Percentiles rank a stretch among this genome's conserved stretches.
These are phyloP conservation scores for Hemerocallis citrina DNA, from an alignment of 106 monocot species.

Conservation along the genomic window DNA sequence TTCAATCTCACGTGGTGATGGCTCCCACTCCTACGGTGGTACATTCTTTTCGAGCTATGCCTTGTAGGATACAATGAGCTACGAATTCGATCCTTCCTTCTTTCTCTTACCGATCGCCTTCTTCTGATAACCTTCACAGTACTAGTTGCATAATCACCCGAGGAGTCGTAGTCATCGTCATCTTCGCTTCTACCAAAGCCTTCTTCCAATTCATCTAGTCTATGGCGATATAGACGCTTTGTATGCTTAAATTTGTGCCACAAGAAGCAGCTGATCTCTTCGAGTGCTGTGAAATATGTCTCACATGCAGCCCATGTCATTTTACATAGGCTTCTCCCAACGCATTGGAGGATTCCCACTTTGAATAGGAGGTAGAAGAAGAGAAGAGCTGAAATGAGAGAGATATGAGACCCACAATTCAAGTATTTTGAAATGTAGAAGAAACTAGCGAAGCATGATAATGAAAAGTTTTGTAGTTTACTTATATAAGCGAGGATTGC, in stretches of 20 bases:
- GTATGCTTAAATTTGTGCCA: constrained; percentile 73
- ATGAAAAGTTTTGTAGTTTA: too few relatives aligned
- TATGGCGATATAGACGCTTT: constrained; percentile 37
- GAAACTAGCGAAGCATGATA: too few relatives aligned
- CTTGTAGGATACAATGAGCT: constrained; percentile 39
- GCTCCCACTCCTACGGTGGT: constrained; percentile 8
- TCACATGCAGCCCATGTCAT: constrained; percentile 65
- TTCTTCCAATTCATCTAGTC: constrained; percentile 50
- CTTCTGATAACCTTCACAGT: constrained; percentile 9
- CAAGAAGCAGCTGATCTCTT: constrained; percentile 51
- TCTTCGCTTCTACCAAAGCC: constrained; percentile 30
- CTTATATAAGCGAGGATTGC: constrained; percentile 45
- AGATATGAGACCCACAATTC: background rate
- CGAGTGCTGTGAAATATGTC: constrained; percentile 51
- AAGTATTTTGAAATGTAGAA: background rate
- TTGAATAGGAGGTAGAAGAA: constrained; percentile 73
- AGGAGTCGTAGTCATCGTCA: constrained; percentile 13
- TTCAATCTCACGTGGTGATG: constrained; percentile 53
- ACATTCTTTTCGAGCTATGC: constrained; percentile 21
- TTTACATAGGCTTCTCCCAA: constrained; percentile 61
- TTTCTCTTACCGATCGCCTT: constrained; percentile 30
- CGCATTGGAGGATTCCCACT: constrained; percentile 67
- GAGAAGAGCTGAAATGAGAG: constrained; percentile 41
- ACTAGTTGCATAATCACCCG: constrained; percentile 6
- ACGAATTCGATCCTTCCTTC: constrained; percentile 36